Conservation (phyloP, 352 stramenopile genomes). For the Aphanomyces astaci region DNA sequence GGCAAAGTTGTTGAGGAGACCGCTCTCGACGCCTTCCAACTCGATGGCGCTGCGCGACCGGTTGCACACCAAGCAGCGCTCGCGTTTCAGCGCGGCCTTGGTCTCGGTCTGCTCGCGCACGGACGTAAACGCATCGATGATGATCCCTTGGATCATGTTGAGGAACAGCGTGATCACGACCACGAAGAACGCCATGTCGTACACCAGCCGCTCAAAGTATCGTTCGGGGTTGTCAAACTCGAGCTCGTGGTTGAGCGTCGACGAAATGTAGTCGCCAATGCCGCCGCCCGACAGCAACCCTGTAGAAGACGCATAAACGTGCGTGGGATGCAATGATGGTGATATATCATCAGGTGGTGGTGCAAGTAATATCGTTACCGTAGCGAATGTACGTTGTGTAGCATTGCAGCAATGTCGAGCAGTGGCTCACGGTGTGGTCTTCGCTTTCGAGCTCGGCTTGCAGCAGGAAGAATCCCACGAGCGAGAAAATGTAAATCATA, state of each 20-base stretch:
- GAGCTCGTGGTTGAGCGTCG: conserved; percentile 13
- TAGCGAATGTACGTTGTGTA: conserved; percentile 23
- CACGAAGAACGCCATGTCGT: conserved; percentile 22
- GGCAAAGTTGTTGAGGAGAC: conserved; percentile 19
- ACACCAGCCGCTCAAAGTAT: conserved; percentile 19
- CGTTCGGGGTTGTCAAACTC: not conserved
- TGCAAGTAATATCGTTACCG: too few species aligned
- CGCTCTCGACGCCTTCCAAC: conserved; percentile 13
- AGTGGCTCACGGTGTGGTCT: not conserved
- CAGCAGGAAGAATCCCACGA: conserved; percentile 20
- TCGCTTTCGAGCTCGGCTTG: conserved; percentile 17
- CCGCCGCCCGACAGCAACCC: conserved; percentile 15
- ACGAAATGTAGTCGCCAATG: conserved; percentile 24
- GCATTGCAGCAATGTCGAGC: conserved; percentile 15
- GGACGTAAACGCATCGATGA: conserved; percentile 23
- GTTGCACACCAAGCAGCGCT: conserved; percentile 22
- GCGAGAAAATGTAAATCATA: conserved; percentile 23
- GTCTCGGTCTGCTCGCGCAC: conserved; percentile 18
- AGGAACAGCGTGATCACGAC: conserved; percentile 23
- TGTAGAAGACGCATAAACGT: not conserved
- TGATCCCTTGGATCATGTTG: conserved; percentile 25
- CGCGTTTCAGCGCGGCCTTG: conserved; percentile 7
- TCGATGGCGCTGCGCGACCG: conserved; percentile 17
- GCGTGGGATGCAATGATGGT: too few species aligned
- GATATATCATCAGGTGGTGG: too few species aligned